Evolutionary conservation across 2,329 filamentous ascomycete species (phyloP).

Genomic region (Phoma herbarum): DNA sequence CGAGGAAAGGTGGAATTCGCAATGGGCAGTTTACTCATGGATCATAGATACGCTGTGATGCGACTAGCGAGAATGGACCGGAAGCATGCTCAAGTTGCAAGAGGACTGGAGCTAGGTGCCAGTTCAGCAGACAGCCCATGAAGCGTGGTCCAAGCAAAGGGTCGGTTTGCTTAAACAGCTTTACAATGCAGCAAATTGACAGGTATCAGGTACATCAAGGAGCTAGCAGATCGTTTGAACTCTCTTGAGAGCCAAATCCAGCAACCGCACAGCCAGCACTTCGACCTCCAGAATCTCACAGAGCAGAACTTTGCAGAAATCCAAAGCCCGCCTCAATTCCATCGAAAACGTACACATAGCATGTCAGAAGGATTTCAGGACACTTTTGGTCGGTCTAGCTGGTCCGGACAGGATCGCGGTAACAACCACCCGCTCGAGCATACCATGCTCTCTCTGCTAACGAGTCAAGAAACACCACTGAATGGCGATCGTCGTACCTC

Average conservation of each 20-base stretch:
- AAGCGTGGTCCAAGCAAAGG: constrained; percentile 55
- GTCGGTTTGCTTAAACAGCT: constrained; percentile 23
- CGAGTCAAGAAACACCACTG: constrained; percentile 39
- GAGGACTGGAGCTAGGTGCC: constrained; percentile 51
- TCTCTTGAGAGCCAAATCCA: constrained; percentile 51
- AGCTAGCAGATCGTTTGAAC: constrained; percentile 51
- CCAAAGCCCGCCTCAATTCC: constrained; percentile 44
- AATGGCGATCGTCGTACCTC: constrained; percentile 48
- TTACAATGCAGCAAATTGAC: constrained; percentile 20
- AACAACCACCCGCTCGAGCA: constrained; percentile 36
- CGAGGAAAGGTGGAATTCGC: not conserved
- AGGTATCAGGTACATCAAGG: constrained; percentile 51
- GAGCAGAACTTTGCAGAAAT: constrained; percentile 45
- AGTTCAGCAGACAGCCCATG: constrained; percentile 54
- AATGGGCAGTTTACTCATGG: not conserved
- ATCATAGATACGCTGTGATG: constrained; percentile 51
- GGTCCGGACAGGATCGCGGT: constrained; percentile 49
- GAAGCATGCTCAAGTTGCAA: constrained; percentile 54
- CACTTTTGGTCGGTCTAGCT: constrained; percentile 43
- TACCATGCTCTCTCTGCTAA: constrained; percentile 33
- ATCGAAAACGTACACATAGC: constrained; percentile 50
- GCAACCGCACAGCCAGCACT: constrained; percentile 41
- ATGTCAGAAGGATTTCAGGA: constrained; percentile 50
- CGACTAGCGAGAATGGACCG: constrained; percentile 52
- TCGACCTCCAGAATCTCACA: constrained; percentile 41